Base-by-base conservation (phyloP, 768 basidiomycete genomes). In the Auricularia sp. region DNA sequence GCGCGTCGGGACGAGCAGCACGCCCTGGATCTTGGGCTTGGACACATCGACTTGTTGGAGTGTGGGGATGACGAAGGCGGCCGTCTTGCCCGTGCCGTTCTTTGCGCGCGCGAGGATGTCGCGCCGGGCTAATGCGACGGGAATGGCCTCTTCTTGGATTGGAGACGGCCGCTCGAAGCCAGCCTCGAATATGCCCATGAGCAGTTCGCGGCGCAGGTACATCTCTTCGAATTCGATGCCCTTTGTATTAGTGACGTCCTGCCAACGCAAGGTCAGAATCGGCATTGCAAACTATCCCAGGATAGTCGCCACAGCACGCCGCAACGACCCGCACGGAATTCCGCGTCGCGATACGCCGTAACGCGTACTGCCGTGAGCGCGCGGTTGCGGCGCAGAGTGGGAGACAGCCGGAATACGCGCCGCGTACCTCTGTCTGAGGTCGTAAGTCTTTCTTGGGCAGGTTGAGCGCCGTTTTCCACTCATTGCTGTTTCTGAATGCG, bases 111-210 rank as follows among this genome's bases (percentile, higher is more conserved):
- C 94, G 69, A 96, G 90, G 74, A 98, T 77, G 79, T 99, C 96
- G 73, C 96, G 88, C 71, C 89, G 90, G 64, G 90, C 86, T 72
- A 98, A 87, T 45, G 95, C 94, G 70, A 93, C 86, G 64, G 96
- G 96, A 71, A 98, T 98, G 63, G 96, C 92, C 80, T 97, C 92
- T 84, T 99, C 96, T 82, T 99, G 96, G 77, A 99, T 98, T 67
- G 96, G 96, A 33, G 93, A 96, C 54, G 96, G 96, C 70, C 83
- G 87, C 78, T 98, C 96, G 74, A 94, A 96, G 65, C 96, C 96
- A 69, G 95, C 97, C 78, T 98, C 94, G 71, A 95, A 99, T 75
- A 98, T 97, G 72, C 96, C 96, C 96, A 99, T 98, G 75, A 99
- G 86, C 67, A 99, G 87, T 78, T 98, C 96, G 69, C 96, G 86